phyloP scores from a whole-genome alignment of 2,329 filamentous ascomycete species.

The Cercospora canescens region DNA sequence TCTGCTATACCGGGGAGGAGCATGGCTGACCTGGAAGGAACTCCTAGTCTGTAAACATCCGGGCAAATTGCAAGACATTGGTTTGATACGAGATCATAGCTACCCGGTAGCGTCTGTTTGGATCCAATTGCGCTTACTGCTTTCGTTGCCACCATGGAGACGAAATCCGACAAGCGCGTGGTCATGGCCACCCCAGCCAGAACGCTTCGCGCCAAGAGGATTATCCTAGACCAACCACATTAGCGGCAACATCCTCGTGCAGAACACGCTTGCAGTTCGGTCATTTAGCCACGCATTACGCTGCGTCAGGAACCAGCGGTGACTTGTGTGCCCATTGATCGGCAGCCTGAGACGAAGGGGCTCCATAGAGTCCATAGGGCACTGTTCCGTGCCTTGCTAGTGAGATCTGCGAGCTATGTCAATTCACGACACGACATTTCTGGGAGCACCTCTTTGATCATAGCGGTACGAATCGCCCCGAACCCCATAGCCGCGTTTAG shows the following conservation, averaged over 20 bases:
- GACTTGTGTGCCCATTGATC: background rate
- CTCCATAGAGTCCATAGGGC: conserved; percentile 1
- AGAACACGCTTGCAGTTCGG: conserved; percentile 1
- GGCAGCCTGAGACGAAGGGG: background rate
- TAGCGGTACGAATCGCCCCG: background rate
- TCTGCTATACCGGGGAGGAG: background rate
- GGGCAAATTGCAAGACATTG: background rate
- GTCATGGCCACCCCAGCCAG: background rate
- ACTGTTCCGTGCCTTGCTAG: background rate
- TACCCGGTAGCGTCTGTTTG: background rate
- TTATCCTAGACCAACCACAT: conserved; percentile 7
- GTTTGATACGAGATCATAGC: background rate
- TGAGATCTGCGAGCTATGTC: background rate
- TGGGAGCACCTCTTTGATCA: background rate
- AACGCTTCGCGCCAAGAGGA: background rate
- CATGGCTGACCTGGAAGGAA: background rate
- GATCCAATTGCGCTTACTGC: background rate
- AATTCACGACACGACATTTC: background rate
- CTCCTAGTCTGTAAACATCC: background rate
- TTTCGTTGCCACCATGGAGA: background rate
- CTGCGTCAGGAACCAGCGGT: background rate
- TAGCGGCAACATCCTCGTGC: background rate
- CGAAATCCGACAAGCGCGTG: background rate
- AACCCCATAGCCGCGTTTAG: background rate
- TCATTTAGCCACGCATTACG: conserved; percentile 9